Evolutionary conservation across 768 basidiomycete genomes (phyloP).

Genomic region (Hygrophoropsis aurantiaca): DNA sequence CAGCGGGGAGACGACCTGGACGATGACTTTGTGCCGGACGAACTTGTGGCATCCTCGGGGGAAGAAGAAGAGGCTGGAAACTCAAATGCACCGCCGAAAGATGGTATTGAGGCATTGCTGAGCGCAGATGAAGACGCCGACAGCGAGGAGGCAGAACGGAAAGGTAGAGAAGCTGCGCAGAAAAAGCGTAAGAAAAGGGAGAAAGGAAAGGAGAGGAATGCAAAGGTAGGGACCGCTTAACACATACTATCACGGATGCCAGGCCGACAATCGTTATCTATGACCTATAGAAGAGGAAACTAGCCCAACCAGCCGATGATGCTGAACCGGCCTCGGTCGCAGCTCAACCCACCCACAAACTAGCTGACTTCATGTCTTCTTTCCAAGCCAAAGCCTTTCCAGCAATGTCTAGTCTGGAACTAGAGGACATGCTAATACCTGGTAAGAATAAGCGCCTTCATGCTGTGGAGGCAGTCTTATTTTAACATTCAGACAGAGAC

Average conservation of each 20-base stretch:
- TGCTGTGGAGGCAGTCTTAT: constrained; percentile 34
- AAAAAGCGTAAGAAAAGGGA: constrained; percentile 76
- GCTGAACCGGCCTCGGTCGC: constrained; percentile 48
- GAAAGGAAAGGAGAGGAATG: constrained; percentile 71
- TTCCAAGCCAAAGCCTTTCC: constrained; percentile 72
- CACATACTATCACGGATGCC: too few relatives aligned
- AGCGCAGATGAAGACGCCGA: constrained; percentile 46
- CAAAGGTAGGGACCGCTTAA: constrained; percentile 51
- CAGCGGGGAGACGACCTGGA: constrained; percentile 77
- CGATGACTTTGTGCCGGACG: constrained; percentile 77
- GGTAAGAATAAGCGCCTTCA: constrained; percentile 45
- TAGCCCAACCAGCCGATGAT: constrained; percentile 44
- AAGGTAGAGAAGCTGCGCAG: constrained; percentile 25
- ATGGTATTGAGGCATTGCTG: constrained; percentile 40
- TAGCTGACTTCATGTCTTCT: constrained; percentile 63
- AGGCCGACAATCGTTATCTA: constrained; percentile 10
- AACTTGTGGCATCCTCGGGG: constrained; percentile 61
- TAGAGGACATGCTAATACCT: constrained; percentile 76
- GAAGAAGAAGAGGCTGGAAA: constrained; percentile 44
- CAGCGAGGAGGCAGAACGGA: constrained; percentile 26
- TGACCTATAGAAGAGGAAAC: constrained; percentile 65
- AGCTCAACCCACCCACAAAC: constrained; percentile 51
- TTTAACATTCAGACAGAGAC: constrained; percentile 61
- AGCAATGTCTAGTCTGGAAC: constrained; percentile 72
- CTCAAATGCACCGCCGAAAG: constrained; percentile 26